phyloP scores from a whole-genome alignment of 169 alveolate species.

The Eimeria brunetti region DNA sequence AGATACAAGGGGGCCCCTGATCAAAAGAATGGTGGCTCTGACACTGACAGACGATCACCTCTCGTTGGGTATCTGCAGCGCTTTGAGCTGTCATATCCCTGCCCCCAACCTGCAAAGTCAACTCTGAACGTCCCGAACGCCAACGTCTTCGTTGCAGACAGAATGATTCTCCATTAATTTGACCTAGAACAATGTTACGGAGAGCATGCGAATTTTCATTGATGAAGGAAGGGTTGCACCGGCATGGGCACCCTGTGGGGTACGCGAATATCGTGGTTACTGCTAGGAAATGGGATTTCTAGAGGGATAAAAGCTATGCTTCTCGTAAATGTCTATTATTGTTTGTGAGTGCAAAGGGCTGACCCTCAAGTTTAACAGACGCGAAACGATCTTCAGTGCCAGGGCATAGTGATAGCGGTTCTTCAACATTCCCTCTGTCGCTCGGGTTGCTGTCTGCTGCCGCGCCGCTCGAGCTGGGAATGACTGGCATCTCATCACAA shows the following conservation, averaged over 20 bases:
- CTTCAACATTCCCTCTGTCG: background rate
- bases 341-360: background rate
- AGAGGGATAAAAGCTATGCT: background rate
- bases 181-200: background rate
- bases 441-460: background rate
- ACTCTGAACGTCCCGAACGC: slow-evolving; percentile 76
- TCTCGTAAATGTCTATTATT: background rate
- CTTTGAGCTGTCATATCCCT: slow-evolving; percentile 44
- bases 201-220: too few relatives aligned
- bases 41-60: slow-evolving; percentile 20
- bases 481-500: slow-evolving; percentile 50
- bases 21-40: background rate
- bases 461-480: background rate
- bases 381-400: slow-evolving; percentile 56
- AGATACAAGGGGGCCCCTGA: background rate
- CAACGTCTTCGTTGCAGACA: slow-evolving; percentile 60
- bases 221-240: background rate
- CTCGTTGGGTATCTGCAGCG: slow-evolving; percentile 56
- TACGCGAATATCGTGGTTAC: background rate
- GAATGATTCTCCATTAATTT: slow-evolving; percentile 48
- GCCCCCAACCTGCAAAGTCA: slow-evolving; percentile 60
- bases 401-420: background rate
- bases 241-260: background rate
- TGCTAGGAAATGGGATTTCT: background rate
- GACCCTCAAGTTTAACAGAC: slow-evolving; percentile 66